Evolutionary conservation across 495 filamentous ascomycete genomes (phyloP), one percentile per base, ranked within the genome.

Genomic region (Xylaria castorea): DNA sequence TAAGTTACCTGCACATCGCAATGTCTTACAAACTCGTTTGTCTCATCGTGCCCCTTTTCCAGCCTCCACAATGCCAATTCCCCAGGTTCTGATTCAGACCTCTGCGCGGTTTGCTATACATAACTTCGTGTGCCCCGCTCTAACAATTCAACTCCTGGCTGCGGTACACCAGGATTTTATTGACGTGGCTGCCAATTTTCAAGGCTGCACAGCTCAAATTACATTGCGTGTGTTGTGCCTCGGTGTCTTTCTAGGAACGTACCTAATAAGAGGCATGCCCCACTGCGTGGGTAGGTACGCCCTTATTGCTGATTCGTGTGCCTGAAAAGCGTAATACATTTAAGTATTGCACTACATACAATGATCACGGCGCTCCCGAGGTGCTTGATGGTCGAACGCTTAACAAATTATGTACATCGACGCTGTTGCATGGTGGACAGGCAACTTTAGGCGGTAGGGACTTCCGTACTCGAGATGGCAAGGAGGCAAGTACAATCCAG

Each of bases 1-100:
- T 61, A 61, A n/a, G n/a, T n/a, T 12, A 42, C 22, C 63, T 57
- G 66, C 66, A 68, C 66, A 68, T 68, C 66, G 50, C 36, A 68
- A 68, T 68, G 50, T 53, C 57, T 44, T 30, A n/a, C 36, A 57
- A 44, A 57, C 50, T 44, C n/a, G 20, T 38, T 38, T 30, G 34
- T 61, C 58, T 61, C 8, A 36, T 61, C 11, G 18, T 38, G 1
- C 34, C 46, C 64, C 46, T 66, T 66, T 66, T 67, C 5, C 2
- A 20, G 34, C 40, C 42, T 30, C 62, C 38, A 66, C 25, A 9
- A 64, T 44, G 27, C 38, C 0, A 22, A 46, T 36, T 30, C 61
- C 40, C 55, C 27, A 58, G 61, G 30, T 46, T 30, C 40, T 34
- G 25, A 5, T 66, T 32, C 25, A 20, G 14, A 2, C 25, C 16